phyloP scores from a whole-genome alignment of 441 rosid species.

The Erysimum pusillum region DNA sequence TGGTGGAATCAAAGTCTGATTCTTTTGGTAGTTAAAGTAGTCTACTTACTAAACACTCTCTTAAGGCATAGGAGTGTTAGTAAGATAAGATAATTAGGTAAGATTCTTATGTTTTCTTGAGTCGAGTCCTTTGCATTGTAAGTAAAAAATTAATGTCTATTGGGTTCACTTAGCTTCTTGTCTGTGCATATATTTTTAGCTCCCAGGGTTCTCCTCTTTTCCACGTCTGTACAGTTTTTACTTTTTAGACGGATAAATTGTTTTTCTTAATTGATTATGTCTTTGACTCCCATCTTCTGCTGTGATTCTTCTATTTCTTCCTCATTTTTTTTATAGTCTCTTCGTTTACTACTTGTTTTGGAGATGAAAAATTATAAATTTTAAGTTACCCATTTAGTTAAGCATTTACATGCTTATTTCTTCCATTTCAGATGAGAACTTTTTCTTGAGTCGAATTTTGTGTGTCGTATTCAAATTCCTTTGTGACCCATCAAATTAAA shows the following conservation, averaged over 20 bases:
- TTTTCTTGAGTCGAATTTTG: not conserved
- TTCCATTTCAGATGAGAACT: not conserved
- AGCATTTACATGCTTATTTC: not conserved
- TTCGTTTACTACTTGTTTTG: conserved; percentile 1
- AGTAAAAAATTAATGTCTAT: conserved; percentile 1
- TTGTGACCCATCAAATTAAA: no score
- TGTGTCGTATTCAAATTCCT: no score
- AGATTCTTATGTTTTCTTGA: conserved; percentile 7
- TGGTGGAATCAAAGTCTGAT: conserved; percentile 80
- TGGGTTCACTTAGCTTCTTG: conserved; percentile 19
- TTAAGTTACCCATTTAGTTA: not conserved
- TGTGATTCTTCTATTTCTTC: not conserved
- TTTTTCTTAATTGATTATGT: not conserved
- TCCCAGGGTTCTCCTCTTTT: no score
- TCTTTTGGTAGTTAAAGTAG: conserved; percentile 52
- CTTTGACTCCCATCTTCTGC: conserved; percentile 25
- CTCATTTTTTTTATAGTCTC: not conserved
- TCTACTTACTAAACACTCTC: conserved; percentile 32
- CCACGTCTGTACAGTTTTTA: conserved; percentile 41
- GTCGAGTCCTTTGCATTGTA: conserved; percentile 41
- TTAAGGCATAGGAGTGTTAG: conserved; percentile 36
- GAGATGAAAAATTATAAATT: not conserved
- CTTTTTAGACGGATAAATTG: conserved; percentile 29
- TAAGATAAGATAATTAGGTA: conserved; percentile 36
- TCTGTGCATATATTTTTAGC: conserved; percentile 32